phyloP scores from a whole-genome alignment of 306 rosid genomes.

The Dalbergia oliveri region DNA sequence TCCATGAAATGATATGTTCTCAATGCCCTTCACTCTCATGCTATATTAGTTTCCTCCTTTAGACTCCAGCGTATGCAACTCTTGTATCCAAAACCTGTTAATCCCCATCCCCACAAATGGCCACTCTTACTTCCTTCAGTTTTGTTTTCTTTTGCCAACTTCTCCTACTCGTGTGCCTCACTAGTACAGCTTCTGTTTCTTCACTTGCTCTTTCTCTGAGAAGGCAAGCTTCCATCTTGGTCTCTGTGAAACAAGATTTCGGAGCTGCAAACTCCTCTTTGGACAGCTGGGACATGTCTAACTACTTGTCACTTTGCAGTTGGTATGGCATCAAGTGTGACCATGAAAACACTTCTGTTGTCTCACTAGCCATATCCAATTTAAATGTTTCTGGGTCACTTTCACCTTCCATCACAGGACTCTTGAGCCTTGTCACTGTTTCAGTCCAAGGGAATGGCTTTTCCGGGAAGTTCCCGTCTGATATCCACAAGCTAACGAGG shows the following conservation, averaged over 20 bases:
- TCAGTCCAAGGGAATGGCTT: constrained; percentile 61
- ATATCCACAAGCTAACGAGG: constrained; percentile 53
- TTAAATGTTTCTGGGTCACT: constrained; percentile 72
- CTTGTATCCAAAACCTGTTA: constrained; percentile 43
- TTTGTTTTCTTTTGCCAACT: constrained; percentile 38
- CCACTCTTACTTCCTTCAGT: constrained; percentile 44
- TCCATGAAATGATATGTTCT: constrained; percentile 31
- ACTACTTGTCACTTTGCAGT: constrained; percentile 68
- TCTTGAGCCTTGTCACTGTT: constrained; percentile 55
- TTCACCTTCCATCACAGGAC: constrained; percentile 67
- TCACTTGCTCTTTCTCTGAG: constrained; percentile 59
- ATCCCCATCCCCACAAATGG: constrained; percentile 42
- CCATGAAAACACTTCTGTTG: constrained; percentile 52
- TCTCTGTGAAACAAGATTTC: constrained; percentile 69
- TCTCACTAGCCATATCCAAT: constrained; percentile 74
- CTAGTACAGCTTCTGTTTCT: constrained; percentile 52
- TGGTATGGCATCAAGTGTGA: constrained; percentile 84
- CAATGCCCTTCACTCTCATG: constrained; percentile 29
- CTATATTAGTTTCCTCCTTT: not conserved
- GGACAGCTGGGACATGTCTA: constrained; percentile 64
- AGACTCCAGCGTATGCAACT: not conserved
- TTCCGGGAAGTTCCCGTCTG: constrained; percentile 56
- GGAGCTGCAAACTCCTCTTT: constrained; percentile 55
- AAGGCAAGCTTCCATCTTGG: constrained; percentile 79
- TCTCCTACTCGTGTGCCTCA: constrained; percentile 47